Base-by-base conservation (phyloP, 352 stramenopile species). In the Phytophthora rubi region DNA sequence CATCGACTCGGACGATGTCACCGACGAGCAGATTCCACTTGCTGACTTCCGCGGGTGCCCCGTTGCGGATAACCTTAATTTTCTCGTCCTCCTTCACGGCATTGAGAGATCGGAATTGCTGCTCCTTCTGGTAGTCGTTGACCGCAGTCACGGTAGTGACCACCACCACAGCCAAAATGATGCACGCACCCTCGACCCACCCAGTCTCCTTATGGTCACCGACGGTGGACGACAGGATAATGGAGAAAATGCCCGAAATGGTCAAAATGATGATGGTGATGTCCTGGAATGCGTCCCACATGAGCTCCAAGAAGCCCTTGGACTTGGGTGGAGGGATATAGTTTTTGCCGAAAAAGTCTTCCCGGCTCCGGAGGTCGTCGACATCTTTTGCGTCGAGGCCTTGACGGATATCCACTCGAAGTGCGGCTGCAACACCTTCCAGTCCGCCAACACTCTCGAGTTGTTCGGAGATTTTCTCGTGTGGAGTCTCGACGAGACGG, bases 111-210 rank as follows among this genome's bases (percentile, higher is more conserved):
- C 80, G 68, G 62, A 93, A 93, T 64, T 92, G 82, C 30, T 76
- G 63, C 60, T 94, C 83, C 70, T 93, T 91, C 37, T 78, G 77
- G 76, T 97, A 97, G 68, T 98, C 91, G 70, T 97, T 98, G 12
- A 86, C 77, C 3, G 93, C 49, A 6, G 87, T 90, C 21, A 97
- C 88, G 18, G 79, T 73, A 7, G 85, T 80, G 13, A 97, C 88
- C 10, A 97, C 72, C 9, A 96, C 59, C 54, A 97, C 83, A 8
- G 90, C 83, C 12, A 93, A 66, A 6, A 96, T 68, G 70, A 97
- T 97, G 53, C 85, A 90, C 30, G 78, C 71, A 55, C 88, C 90
- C 67, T 97, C 86, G 48, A 96, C 89, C 88, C 89, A 97, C 10
- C 44, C 74, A 12, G 72, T 79, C 16, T 76, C 59, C 16, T 32